A percentile compares a stretch with the other conserved stretches of the same genome.
These are phyloP conservation scores for Euphrasia arctica DNA, from an alignment of 305 asterid genomes.

Conservation along the genomic window DNA sequence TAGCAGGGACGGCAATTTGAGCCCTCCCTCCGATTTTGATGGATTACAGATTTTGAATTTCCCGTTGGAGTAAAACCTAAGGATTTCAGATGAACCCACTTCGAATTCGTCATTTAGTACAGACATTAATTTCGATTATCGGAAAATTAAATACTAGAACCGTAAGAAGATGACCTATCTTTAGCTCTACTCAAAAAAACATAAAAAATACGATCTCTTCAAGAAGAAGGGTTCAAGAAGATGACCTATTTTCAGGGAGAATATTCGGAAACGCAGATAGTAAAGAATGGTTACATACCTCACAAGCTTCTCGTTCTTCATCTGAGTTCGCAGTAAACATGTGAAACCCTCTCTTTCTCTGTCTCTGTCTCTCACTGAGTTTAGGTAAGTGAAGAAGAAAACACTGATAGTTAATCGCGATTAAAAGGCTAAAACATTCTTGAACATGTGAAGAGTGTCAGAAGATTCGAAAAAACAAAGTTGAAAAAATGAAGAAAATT, in stretches of 20 bases:
- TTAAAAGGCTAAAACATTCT: slow-evolving; percentile 38
- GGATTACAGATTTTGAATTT: slow-evolving; percentile 41
- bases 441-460: slow-evolving; percentile 29
- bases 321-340: slow-evolving; percentile 37
- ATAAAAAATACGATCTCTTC: slow-evolving; percentile 12
- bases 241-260: neutral
- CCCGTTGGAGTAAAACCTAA: slow-evolving; percentile 76
- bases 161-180: slow-evolving; percentile 17
- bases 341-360: slow-evolving; percentile 18
- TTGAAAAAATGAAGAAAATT: too few species aligned
- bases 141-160: slow-evolving; percentile 7
- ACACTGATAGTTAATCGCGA: slow-evolving; percentile 25
- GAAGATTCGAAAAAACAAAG: too few species aligned
- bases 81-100: slow-evolving; percentile 29
- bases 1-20: slow-evolving; percentile 35
- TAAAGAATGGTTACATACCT: slow-evolving; percentile 37
- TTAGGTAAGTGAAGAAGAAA: neutral
- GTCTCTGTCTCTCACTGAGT: neutral
- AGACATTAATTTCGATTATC: neutral
- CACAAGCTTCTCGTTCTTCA: slow-evolving; percentile 53
- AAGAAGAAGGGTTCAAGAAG: slow-evolving; percentile 6
- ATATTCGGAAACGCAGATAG: slow-evolving; percentile 19
- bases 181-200: too few species aligned
- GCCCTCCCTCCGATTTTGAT: slow-evolving; percentile 35
- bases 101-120: neutral